A percentile compares a stretch with the other conserved stretches of the same genome.
Conservation (phyloP, 2,329 filamentous ascomycete species). For the Botryotinia globosa region DNA sequence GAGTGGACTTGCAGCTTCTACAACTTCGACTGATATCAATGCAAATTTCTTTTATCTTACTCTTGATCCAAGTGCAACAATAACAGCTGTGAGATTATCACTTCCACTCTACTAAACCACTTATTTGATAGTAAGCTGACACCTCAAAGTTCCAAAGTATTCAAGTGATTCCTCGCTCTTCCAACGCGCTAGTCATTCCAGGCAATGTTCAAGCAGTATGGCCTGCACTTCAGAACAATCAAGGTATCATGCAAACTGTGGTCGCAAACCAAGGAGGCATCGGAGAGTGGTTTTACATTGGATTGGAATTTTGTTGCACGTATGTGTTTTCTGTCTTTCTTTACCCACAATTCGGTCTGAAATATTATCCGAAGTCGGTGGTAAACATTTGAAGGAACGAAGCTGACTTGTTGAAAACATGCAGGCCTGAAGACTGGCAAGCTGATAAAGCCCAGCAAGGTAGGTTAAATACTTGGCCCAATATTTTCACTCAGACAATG, state of each 20-base stretch:
- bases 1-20: neutral
- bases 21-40: neutral
- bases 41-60: constrained; percentile 13
- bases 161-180: constrained; percentile 7
- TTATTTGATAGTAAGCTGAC: neutral
- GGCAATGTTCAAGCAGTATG: constrained; percentile 11
- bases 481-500: neutral
- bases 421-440: neutral
- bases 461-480: neutral
- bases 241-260: neutral
- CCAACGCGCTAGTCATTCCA: neutral
- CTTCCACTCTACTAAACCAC: too few relatives aligned
- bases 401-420: neutral
- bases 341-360: neutral
- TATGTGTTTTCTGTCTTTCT: neutral
- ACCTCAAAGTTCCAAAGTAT: neutral
- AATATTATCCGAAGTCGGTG: neutral
- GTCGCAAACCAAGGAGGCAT: constrained; percentile 6
- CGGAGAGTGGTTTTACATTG: constrained; percentile 14
- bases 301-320: constrained; percentile 8
- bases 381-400: neutral
- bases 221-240: constrained; percentile 10
- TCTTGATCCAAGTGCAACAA: neutral
- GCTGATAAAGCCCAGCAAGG: constrained; percentile 3
- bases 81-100: neutral